Evolutionary conservation across 2,329 filamentous ascomycete species (phyloP).

Genomic region (Alternaria dauci): DNA sequence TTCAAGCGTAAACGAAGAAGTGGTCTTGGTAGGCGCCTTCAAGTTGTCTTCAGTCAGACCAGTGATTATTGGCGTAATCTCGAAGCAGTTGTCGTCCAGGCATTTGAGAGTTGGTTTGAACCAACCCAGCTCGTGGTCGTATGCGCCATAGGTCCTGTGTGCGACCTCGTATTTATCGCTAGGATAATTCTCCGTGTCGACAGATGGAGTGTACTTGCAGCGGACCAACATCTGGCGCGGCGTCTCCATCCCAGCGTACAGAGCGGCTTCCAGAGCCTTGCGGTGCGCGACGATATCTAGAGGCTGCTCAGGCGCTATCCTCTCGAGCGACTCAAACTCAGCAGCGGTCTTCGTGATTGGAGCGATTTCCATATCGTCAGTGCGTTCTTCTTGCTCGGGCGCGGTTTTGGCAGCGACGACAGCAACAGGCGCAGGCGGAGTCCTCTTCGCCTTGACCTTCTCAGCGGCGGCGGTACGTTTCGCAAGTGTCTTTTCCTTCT

Average conservation of each 20-base stretch:
- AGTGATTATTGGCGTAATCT: background rate
- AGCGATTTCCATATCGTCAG: background rate
- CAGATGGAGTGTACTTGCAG: background rate
- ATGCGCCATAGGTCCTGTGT: background rate
- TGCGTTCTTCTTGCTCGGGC: no score
- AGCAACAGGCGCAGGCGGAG: background rate
- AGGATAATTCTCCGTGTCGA: constrained; percentile 9
- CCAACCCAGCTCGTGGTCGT: background rate
- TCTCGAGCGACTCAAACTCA: background rate
- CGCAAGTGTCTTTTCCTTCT: constrained; percentile 9
- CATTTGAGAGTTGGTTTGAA: background rate
- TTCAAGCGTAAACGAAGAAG: background rate
- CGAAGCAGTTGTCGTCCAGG: constrained; percentile 3
- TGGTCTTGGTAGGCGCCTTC: background rate
- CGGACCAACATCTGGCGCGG: constrained; percentile 8
- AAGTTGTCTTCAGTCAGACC: background rate
- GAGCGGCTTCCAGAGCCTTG: constrained; percentile 10
- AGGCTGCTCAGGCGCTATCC: background rate
- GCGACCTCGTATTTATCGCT: background rate
- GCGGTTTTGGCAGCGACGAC: background rate
- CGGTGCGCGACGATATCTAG: background rate
- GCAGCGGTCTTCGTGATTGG: no score
- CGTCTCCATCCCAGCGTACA: constrained; percentile 16
- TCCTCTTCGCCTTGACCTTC: background rate
- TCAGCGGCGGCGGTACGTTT: constrained; percentile 10